phyloP scores from a whole-genome alignment of 495 filamentous ascomycete genomes.

The Penicillium taxi region DNA sequence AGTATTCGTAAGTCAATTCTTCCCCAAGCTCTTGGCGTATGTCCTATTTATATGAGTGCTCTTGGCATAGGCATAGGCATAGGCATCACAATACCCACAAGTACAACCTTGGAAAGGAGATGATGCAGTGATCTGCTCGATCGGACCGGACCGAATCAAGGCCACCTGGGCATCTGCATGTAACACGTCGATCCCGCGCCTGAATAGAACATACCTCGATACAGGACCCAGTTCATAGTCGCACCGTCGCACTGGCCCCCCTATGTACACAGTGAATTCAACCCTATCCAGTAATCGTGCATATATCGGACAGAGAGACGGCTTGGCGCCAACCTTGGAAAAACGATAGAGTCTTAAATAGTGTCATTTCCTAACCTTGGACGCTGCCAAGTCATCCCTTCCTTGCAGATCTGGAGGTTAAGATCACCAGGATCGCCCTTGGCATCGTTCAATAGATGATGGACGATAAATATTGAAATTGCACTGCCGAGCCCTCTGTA shows the following conservation, averaged over 20 bases:
- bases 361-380: not conserved
- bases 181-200: slow-evolving; percentile 15
- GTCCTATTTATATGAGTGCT: too few relatives aligned
- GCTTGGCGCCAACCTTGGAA: slow-evolving; percentile 17
- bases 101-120: not conserved
- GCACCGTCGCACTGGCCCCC: too few relatives aligned
- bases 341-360: slow-evolving; percentile 11
- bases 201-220: slow-evolving; percentile 1
- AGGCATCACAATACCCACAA: not conserved
- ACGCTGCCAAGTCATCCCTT: slow-evolving; percentile 18
- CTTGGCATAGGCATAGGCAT: not conserved
- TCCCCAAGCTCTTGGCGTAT: not conserved
- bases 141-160: slow-evolving; percentile 16
- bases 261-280: not conserved
- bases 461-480: too few relatives aligned
- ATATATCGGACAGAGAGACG: slow-evolving; percentile 4
- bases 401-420: slow-evolving; percentile 3
- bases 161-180: slow-evolving; percentile 5
- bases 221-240: not conserved
- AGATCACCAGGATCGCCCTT: slow-evolving; percentile 27
- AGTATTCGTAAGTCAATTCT: not conserved
- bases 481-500: slow-evolving; percentile 2
- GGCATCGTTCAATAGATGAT: slow-evolving; percentile 15
- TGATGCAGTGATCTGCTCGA: slow-evolving; percentile 4
- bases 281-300: not conserved